A percentile compares a stretch with the other conserved stretches of the same genome.
Conservation (phyloP, 2,329 filamentous ascomycete genomes). For the Beauveria scarabaeidicola region DNA sequence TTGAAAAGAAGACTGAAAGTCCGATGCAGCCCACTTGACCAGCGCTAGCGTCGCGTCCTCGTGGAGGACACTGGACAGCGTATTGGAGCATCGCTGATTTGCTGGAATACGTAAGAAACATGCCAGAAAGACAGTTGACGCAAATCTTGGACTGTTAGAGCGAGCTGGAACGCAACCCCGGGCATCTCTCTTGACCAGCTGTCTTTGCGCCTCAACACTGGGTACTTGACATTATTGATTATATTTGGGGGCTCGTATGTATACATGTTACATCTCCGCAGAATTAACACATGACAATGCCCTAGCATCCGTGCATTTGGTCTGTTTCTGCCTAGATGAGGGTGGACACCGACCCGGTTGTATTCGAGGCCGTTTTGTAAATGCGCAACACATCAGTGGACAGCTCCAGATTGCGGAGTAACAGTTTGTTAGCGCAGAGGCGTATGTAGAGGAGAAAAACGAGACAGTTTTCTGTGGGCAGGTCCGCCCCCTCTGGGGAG, state of each 20-base stretch:
- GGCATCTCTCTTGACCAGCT: background rate
- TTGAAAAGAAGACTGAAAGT: background rate
- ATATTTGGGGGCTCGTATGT: too few relatives aligned
- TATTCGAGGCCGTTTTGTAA: background rate
- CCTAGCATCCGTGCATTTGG: background rate
- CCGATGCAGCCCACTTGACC: background rate
- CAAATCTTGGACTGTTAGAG: background rate
- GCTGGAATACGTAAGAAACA: background rate
- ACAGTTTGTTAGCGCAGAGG: background rate
- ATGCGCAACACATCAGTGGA: background rate
- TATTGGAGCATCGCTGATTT: background rate
- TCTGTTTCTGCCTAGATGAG: background rate
- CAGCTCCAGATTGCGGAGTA: background rate
- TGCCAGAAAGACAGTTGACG: background rate
- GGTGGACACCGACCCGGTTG: background rate
- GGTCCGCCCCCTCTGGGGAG: background rate
- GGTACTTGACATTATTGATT: too few relatives aligned
- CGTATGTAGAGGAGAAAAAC: background rate
- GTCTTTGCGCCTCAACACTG: background rate
- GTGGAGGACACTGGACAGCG: background rate
- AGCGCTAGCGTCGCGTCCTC: background rate
- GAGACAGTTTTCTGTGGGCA: background rate
- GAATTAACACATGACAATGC: too few relatives aligned
- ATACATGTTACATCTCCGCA: too few relatives aligned
- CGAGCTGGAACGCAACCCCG: background rate